These are phyloP conservation scores for Ogataea angusta DNA, from an alignment of 805 yeast genomes.

Conservation along the genomic window DNA sequence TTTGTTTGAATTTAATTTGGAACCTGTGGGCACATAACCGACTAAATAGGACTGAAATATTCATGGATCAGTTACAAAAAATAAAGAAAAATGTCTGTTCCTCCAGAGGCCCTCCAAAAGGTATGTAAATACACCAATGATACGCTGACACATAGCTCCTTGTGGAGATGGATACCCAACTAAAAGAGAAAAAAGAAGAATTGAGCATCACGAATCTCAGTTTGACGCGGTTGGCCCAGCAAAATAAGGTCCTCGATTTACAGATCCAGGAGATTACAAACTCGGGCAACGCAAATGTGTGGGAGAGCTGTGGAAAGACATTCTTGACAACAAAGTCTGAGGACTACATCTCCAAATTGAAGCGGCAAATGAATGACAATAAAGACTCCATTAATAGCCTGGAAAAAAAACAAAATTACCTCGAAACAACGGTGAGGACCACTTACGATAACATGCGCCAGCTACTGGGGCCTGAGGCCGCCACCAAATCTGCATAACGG, in stretches of 20 bases:
- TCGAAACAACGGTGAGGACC: conserved; percentile 74
- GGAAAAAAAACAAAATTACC: conserved; percentile 65
- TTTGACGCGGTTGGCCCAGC: conserved; percentile 45
- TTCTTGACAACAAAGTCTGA: conserved; percentile 47
- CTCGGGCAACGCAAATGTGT: conserved; percentile 51
- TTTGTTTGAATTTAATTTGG: neutral
- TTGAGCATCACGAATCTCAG: conserved; percentile 53
- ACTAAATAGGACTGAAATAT: neutral
- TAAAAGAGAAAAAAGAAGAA: conserved; percentile 57
- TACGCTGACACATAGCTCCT: conserved; percentile 37
- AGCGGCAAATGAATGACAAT: conserved; percentile 49
- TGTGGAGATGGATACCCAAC: conserved; percentile 64
- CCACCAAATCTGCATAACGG: neutral
- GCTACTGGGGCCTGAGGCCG: conserved; percentile 6
- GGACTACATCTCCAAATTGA: conserved; percentile 47
- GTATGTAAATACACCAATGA: conserved; percentile 9
- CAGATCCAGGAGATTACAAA: conserved; percentile 53
- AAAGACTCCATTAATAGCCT: conserved; percentile 60
- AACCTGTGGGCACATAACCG: conserved; percentile 7
- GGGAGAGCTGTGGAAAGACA: conserved; percentile 85
- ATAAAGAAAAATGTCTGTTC: conserved; percentile 35
- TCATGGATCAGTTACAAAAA: neutral
- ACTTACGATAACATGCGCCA: conserved; percentile 59
- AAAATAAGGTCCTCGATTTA: conserved; percentile 49
- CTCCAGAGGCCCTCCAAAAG: conserved; percentile 44